phyloP scores from a whole-genome alignment of 140 eudicot species.

The Bidens hawaiensis region DNA sequence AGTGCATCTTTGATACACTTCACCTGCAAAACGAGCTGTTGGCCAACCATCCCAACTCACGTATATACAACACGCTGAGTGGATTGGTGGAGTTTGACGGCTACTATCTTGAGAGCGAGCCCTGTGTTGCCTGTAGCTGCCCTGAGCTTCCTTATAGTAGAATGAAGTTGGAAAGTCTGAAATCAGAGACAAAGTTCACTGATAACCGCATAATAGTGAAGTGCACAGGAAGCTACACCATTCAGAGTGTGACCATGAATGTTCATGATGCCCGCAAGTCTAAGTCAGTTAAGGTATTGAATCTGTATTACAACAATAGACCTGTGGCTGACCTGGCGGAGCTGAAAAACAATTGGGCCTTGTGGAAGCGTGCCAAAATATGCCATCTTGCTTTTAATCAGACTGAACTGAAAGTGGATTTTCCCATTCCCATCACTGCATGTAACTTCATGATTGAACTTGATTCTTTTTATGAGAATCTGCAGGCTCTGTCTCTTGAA shows the following conservation, averaged over 20 bases:
- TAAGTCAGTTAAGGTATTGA: slow-evolving; percentile 92
- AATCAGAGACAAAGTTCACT: slow-evolving; percentile 94
- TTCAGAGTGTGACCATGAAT: slow-evolving; percentile 96
- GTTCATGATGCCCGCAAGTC: slow-evolving; percentile 99
- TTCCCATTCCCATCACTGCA: slow-evolving; percentile 96
- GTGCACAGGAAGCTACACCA: slow-evolving; percentile 98
- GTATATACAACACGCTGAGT: slow-evolving; percentile 93
- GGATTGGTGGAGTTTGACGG: slow-evolving; percentile 99
- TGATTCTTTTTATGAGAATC: slow-evolving; percentile 97
- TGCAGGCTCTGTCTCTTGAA: slow-evolving; percentile 96
- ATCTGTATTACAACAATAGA: slow-evolving; percentile 91
- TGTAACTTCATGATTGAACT: slow-evolving; percentile 99
- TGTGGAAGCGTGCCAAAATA: slow-evolving; percentile 98
- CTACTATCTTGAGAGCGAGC: slow-evolving; percentile 97
- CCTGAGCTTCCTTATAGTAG: slow-evolving; percentile 96
- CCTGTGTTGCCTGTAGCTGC: slow-evolving; percentile 99
- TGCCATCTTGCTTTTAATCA: slow-evolving; percentile 95
- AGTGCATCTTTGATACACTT: slow-evolving; percentile 88
- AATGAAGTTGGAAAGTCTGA: slow-evolving; percentile 94
- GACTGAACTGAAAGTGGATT: slow-evolving; percentile 94
- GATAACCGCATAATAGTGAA: slow-evolving; percentile 98
- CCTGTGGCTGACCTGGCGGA: slow-evolving; percentile 99
- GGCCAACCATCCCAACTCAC: slow-evolving; percentile 99
- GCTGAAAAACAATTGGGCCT: slow-evolving; percentile 93
- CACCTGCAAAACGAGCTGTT: slow-evolving; percentile 89